Percentiles rank a stretch among this genome's conserved stretches.
Evolutionary conservation across 2,329 filamentous ascomycete genomes (phyloP).

Genomic region (Nemania sp.): DNA sequence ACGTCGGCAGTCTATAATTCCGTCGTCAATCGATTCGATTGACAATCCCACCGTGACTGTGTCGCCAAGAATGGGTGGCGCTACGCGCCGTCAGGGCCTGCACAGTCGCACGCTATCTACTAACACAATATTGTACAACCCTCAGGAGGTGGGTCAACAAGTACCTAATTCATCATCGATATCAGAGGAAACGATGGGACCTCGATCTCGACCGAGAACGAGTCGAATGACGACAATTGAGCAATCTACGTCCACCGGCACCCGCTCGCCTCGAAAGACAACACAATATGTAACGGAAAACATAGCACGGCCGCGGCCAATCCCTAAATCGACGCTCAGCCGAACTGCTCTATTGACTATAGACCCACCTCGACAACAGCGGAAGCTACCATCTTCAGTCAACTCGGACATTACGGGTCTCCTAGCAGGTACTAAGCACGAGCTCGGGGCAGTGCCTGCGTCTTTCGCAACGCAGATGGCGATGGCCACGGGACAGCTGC

Average conservation of each 20-base stretch:
- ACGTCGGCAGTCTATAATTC: slow-evolving; percentile 53
- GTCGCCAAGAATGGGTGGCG: slow-evolving; percentile 49
- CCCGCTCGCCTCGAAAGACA: slow-evolving; percentile 61
- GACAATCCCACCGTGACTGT: slow-evolving; percentile 50
- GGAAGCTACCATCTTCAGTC: slow-evolving; percentile 64
- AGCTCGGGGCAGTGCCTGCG: slow-evolving; percentile 73
- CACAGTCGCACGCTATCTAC: slow-evolving; percentile 83
- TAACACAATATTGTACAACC: slow-evolving; percentile 87
- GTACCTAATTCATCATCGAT: slow-evolving; percentile 57
- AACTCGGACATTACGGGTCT: slow-evolving; percentile 73
- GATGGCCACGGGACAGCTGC: slow-evolving; percentile 73
- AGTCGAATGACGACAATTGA: slow-evolving; percentile 55
- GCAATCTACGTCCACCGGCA: slow-evolving; percentile 53
- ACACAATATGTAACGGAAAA: slow-evolving; percentile 56
- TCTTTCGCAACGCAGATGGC: slow-evolving; percentile 87
- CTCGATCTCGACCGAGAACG: slow-evolving; percentile 53
- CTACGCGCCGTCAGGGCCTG: slow-evolving; percentile 55
- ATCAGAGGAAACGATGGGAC: slow-evolving; percentile 54
- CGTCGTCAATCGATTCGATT: slow-evolving; percentile 51
- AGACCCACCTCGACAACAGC: slow-evolving; percentile 56
- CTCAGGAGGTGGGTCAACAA: slow-evolving; percentile 60
- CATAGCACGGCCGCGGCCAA: slow-evolving; percentile 66
- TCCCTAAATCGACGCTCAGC: slow-evolving; percentile 68
- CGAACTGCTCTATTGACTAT: slow-evolving; percentile 66
- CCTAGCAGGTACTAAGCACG: slow-evolving; percentile 66